Base-by-base conservation (phyloP, 106 monocot species). In the Posidonia australis region DNA sequence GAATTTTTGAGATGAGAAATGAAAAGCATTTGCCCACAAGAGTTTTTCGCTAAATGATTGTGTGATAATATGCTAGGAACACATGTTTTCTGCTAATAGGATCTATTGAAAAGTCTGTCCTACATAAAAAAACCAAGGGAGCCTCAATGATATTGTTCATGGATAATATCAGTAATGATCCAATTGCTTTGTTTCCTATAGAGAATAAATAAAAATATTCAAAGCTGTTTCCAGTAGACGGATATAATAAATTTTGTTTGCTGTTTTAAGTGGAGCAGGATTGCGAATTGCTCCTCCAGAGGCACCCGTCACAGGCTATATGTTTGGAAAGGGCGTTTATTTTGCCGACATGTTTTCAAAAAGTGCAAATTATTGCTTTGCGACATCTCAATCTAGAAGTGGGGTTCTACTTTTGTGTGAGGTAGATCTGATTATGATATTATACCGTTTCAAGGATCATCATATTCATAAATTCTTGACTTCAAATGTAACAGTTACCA, bases 301-400 rank as follows among this genome's bases (percentile, higher is more conserved):
- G 71, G 94, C 94, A 44, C 90, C 94, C 46, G 73, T 72, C 28
- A 90, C 82, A 10, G 94, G 90, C 36, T 96, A 96, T 71, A 90
- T 96, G 94, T 90, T 96, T 75, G 90, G 90, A 32, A 96, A 96
- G 47, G 90, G 94, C 2, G 84, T 96, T 68, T 96, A 96, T 72
- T 96, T 96, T 82, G 86, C 90, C 23, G 94, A 90, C 77, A 96
- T 96, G 94, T 96, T 96, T 75, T 96, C 84, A 43, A 96, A 96
- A 72, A 96, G 94, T 72, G 94, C 94, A 74, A 96, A 96, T 73
- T 96, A 96, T 77, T 96, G 94, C 63, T 90, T 4, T 66, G 78
- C 94, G 32, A 62, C 86, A 57, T 23, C 53, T 17, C 48, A 63
- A 5, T 80, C 66, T 63, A 61, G 59, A 28, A 47, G 70, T 54